phyloP scores from a whole-genome alignment of 2,329 filamentous ascomycete genomes.

The Rugonectria rugulosa region DNA sequence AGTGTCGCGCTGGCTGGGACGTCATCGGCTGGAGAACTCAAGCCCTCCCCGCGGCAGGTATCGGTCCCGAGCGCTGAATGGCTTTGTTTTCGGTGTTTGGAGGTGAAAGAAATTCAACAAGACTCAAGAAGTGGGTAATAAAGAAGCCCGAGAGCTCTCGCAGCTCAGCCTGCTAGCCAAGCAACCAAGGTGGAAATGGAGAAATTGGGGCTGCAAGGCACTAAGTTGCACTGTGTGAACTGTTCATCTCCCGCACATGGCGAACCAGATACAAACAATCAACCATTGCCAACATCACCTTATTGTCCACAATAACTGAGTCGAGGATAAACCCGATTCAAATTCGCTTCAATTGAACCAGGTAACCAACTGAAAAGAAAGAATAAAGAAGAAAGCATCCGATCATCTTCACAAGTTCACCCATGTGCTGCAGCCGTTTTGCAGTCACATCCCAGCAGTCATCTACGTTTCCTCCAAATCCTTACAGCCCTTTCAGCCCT shows the following conservation, averaged over 20 bases:
- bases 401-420: no score
- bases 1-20: constrained; percentile 39
- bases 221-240: neutral
- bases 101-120: neutral
- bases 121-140: neutral
- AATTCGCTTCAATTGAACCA: no score
- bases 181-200: neutral
- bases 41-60: constrained; percentile 40
- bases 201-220: neutral
- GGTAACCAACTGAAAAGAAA: no score
- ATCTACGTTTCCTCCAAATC: neutral
- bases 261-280: no score
- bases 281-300: no score
- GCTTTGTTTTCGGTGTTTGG: neutral
- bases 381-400: no score
- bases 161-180: constrained; percentile 7
- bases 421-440: no score
- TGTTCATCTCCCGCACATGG: neutral
- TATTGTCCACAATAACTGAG: no score
- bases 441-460: neutral
- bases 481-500: neutral
- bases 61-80: constrained; percentile 32
- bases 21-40: constrained; percentile 40
- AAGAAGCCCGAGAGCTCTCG: no score
- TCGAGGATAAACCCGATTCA: no score